phyloP scores from a whole-genome alignment of 306 rosid species.

The Adenanthera pavonina region DNA sequence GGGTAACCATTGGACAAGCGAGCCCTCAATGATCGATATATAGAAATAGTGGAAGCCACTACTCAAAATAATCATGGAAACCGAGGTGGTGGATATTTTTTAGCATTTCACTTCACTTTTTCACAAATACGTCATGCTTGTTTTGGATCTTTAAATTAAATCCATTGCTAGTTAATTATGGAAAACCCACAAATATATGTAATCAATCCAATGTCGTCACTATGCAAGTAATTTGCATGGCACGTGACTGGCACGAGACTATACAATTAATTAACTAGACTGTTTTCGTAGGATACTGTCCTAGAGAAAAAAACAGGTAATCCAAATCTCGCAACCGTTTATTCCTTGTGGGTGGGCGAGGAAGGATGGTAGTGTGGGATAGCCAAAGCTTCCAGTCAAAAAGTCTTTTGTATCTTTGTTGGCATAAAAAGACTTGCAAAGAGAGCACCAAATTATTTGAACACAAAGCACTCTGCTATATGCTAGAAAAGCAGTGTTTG shows the following conservation, averaged over 20 bases:
- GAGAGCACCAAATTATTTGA: constrained; percentile 80
- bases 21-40: constrained; percentile 18
- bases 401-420: constrained; percentile 85
- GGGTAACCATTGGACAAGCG: constrained; percentile 37
- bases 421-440: constrained; percentile 98
- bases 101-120: neutral
- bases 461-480: constrained; percentile 69
- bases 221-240: constrained; percentile 1
- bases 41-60: constrained; percentile 35
- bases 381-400: constrained; percentile 66
- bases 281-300: constrained; percentile 18
- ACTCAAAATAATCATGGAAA: constrained; percentile 20
- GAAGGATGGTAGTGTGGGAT: constrained; percentile 9
- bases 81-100: neutral
- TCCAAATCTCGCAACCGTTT: constrained; percentile 55
- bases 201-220: neutral
- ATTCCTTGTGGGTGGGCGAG: constrained; percentile 31
- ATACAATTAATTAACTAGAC: neutral
- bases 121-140: constrained; percentile 33
- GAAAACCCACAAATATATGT: neutral
- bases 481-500: constrained; percentile 85
- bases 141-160: neutral
- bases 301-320: constrained; percentile 39
- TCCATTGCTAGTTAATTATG: neutral
- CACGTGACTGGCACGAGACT: constrained; percentile 36